phyloP scores from a whole-genome alignment of 1,284 basidiomycete genomes.

The Malassezia slooffiae region DNA sequence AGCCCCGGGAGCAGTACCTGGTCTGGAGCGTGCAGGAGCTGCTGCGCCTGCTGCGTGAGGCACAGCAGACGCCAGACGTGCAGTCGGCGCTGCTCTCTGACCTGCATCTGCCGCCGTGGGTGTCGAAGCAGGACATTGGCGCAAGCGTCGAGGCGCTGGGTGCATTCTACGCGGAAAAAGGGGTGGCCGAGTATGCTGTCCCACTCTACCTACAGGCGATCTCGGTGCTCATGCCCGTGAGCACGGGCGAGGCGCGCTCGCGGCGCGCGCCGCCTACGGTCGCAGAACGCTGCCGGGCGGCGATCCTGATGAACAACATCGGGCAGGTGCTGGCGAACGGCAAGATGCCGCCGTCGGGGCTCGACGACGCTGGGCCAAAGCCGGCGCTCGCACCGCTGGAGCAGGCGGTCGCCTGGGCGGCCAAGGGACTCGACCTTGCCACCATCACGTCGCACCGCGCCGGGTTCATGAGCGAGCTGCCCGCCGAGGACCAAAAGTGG shows the following conservation, averaged over 20 bases:
- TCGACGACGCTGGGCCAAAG: background rate
- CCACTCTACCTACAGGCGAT: slow-evolving; percentile 46
- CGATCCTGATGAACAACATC: slow-evolving; percentile 44
- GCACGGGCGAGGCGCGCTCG: background rate
- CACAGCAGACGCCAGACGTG: background rate
- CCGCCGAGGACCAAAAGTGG: slow-evolving; percentile 13
- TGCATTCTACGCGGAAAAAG: slow-evolving; percentile 38
- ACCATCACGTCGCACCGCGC: slow-evolving; percentile 27
- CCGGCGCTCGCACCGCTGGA: slow-evolving; percentile 15
- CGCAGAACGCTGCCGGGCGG: slow-evolving; percentile 40
- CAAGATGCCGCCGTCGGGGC: slow-evolving; percentile 2
- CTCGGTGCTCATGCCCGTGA: slow-evolving; percentile 32
- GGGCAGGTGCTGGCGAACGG: slow-evolving; percentile 31
- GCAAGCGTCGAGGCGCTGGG: slow-evolving; percentile 45
- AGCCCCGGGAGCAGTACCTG: slow-evolving; percentile 38
- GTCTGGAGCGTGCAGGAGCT: slow-evolving; percentile 46
- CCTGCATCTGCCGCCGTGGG: slow-evolving; percentile 44
- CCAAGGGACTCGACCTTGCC: slow-evolving; percentile 36
- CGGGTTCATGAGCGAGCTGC: slow-evolving; percentile 20
- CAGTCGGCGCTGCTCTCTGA: slow-evolving; percentile 25
- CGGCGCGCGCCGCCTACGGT: slow-evolving; percentile 20
- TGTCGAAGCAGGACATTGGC: slow-evolving; percentile 36
- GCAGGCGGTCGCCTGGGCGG: slow-evolving; percentile 39
- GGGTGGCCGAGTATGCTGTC: slow-evolving; percentile 41
- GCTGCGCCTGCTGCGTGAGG: slow-evolving; percentile 16